phyloP scores from a whole-genome alignment of 495 filamentous ascomycete species.

The Aspergillus ostianus region DNA sequence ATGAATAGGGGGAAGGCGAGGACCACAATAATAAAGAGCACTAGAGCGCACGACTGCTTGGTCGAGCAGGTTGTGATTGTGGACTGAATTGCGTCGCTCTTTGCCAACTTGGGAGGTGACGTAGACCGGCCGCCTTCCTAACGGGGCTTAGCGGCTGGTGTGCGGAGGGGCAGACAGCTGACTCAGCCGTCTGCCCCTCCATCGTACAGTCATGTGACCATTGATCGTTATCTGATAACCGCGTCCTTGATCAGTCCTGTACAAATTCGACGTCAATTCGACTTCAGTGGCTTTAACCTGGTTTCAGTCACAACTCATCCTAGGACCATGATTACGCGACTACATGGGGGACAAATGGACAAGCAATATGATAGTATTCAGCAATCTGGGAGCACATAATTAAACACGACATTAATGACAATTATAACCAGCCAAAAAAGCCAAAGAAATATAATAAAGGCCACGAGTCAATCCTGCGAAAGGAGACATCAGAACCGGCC shows the following conservation, averaged over 20 bases:
- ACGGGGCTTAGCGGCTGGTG: not conserved
- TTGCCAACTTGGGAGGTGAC: not conserved
- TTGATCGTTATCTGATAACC: not conserved
- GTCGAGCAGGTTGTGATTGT: not conserved
- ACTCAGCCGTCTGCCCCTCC: not conserved
- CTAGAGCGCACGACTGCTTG: not conserved
- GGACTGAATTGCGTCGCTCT: not conserved
- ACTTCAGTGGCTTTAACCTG: no score
- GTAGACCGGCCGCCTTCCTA: not conserved
- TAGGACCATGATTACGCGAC: no score
- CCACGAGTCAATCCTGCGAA: constrained; percentile 55
- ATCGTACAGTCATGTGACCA: not conserved
- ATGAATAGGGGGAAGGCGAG: not conserved
- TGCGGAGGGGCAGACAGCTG: not conserved
- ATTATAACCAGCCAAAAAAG: constrained; percentile 5
- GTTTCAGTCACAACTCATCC: no score
- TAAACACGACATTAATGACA: not conserved
- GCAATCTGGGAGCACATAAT: not conserved
- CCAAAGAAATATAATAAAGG: constrained; percentile 27
- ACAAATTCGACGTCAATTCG: no score
- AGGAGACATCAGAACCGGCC: constrained; percentile 59
- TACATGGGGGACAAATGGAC: no score
- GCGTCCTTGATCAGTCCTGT: no score
- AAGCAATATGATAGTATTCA: not conserved
- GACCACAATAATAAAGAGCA: not conserved